Base-by-base conservation (phyloP, 2,329 filamentous ascomycete genomes). In the Arthroderma sp. region DNA sequence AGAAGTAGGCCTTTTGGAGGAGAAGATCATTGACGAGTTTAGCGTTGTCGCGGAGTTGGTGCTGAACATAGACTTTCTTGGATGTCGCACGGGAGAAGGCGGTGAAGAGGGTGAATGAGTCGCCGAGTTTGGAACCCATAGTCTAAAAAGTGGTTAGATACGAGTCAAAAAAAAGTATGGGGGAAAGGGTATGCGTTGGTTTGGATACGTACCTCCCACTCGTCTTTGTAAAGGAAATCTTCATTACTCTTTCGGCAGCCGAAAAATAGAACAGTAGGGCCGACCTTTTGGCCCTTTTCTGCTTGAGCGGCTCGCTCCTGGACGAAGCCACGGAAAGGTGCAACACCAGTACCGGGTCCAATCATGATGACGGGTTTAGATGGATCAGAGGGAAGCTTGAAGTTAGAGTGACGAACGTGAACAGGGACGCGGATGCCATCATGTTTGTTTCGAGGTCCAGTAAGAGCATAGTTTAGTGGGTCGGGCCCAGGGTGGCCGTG, bases 401-500 rank as follows among this genome's bases (percentile, higher is more conserved):
- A 98, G 72, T 96, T 98, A 52, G 91, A 96, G 69, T 95, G 89
- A 52, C 91, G 86, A 48, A 98, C 80, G 61, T 98, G 91, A 9
- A 98, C 86, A 3, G 91, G 91, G 27, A 96, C 82, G 59, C 93
- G 88, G 49, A 95, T 82, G 49, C 89, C 89, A 57, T 94, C 86
- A 65, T 96, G 98, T 69, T 94, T 96, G 74, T 94, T 94, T 58
- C 91, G 79, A 10, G 91, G 91, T 8, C 91, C 91, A 40, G 68
- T 82, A 54, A 96, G 83, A 46, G 86, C 76, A 65, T 96, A 98
- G 45, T 81, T 86, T 48, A 89, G 70, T 44, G 87, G 86, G 54
- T 80, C 72, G 4, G 51, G 48, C n/a, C 56, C 58, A 3, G 83
- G 74, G 43, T 94, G 86, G 49, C 83, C 86, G 56, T 95, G 86